These are phyloP conservation scores for Emmonsiellopsis sp. DNA, from an alignment of 2,329 filamentous ascomycete genomes.

Conservation along the genomic window DNA sequence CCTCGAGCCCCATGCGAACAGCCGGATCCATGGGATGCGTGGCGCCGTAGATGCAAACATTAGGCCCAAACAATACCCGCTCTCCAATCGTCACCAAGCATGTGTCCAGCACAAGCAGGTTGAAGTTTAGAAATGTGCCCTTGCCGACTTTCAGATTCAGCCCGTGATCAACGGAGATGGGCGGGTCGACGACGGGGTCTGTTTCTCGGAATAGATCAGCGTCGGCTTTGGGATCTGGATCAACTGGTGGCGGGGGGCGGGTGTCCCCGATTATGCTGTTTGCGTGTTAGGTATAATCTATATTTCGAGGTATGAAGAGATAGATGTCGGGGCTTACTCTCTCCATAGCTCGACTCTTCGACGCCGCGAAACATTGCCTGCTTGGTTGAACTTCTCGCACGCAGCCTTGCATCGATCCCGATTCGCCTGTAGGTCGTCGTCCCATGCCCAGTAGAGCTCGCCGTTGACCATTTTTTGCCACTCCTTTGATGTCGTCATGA, in stretches of 20 bases:
- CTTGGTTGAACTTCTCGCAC: slow-evolving; percentile 54
- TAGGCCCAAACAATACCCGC: slow-evolving; percentile 68
- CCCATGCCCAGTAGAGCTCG: slow-evolving; percentile 66
- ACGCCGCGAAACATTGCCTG: slow-evolving; percentile 47
- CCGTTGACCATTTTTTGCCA: slow-evolving; percentile 48
- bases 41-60: slow-evolving; percentile 64
- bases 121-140: slow-evolving; percentile 66
- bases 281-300: not conserved
- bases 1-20: slow-evolving; percentile 61
- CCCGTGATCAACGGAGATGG: slow-evolving; percentile 67
- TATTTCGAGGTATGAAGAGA: not conserved
- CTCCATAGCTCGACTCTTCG: slow-evolving; percentile 58
- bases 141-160: slow-evolving; percentile 61
- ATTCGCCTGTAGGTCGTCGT: slow-evolving; percentile 54
- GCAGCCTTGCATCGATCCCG: slow-evolving; percentile 56
- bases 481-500: slow-evolving; percentile 19
- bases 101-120: slow-evolving; percentile 68
- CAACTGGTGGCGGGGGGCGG: slow-evolving; percentile 52
- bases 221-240: slow-evolving; percentile 52
- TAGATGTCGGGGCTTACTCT: slow-evolving; percentile 46
- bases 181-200: slow-evolving; percentile 61
- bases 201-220: slow-evolving; percentile 51
- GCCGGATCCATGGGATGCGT: slow-evolving; percentile 68
- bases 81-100: slow-evolving; percentile 64
- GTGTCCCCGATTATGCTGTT: slow-evolving; percentile 53